A percentile compares a stretch with the other conserved stretches of the same genome.
phyloP scores from a whole-genome alignment of 306 rosid species.

The Fragaria ananassa region DNA sequence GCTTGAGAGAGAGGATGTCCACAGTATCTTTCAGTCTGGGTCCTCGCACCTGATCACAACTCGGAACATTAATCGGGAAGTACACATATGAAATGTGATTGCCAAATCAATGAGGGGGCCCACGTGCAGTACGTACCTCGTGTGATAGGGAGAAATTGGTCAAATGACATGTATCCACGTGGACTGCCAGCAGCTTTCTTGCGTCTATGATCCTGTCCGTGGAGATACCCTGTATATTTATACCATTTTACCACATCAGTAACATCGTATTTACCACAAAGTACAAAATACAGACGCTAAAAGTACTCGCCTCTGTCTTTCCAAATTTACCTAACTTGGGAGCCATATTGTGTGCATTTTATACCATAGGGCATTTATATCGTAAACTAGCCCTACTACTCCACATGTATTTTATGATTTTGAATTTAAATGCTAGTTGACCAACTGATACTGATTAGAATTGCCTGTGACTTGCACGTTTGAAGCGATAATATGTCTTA shows the following conservation, averaged over 20 bases:
- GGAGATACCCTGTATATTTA: constrained; percentile 60
- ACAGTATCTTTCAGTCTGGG: constrained; percentile 60
- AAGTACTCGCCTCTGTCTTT: background rate
- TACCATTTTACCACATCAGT: no score
- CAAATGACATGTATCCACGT: constrained; percentile 80
- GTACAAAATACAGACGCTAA: background rate
- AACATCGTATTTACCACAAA: background rate
- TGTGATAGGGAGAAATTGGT: constrained; percentile 79
- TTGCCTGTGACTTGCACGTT: no score
- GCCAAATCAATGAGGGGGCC: background rate
- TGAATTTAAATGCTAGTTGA: no score
- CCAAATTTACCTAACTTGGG: no score
- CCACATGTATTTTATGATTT: no score
- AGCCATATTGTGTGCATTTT: no score
- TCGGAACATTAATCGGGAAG: background rate
- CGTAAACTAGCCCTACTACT: no score
- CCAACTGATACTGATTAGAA: no score
- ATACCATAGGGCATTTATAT: no score
- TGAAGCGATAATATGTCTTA: no score
- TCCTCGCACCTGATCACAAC: constrained; percentile 61
- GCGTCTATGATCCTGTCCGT: constrained; percentile 85
- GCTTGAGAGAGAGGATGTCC: constrained; percentile 80
- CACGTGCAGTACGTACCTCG: constrained; percentile 46
- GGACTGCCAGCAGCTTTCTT: constrained; percentile 72
- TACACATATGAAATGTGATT: background rate